phyloP scores from a whole-genome alignment of 2,329 filamentous ascomycete species.

The Fonsecaea erecta region DNA sequence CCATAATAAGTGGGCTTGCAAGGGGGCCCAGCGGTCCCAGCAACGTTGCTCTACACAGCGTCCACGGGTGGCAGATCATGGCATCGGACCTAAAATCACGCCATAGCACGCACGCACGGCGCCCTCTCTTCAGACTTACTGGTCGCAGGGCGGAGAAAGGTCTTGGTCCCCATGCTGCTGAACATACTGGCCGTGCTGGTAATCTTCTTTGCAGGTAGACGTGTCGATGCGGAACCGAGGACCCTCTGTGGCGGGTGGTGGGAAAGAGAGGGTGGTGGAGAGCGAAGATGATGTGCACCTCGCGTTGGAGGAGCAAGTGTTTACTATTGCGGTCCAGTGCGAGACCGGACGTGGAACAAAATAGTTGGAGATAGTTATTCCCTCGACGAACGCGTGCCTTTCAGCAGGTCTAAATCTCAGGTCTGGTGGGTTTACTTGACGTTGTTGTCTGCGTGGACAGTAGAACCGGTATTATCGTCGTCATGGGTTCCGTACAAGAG shows the following conservation, averaged over 20 bases:
- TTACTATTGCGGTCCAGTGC: background rate
- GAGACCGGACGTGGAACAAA: background rate
- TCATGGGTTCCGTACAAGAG: slow-evolving; percentile 33
- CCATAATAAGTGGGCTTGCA: background rate
- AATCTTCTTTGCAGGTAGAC: background rate
- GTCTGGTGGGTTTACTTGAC: background rate
- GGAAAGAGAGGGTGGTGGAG: background rate
- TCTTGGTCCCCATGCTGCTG: background rate
- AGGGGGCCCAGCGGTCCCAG: background rate
- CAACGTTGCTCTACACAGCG: background rate
- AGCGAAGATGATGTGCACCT: background rate
- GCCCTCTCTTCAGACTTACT: background rate
- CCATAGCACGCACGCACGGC: slow-evolving; percentile 3
- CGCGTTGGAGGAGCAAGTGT: background rate
- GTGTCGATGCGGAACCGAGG: background rate
- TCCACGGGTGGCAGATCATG: background rate
- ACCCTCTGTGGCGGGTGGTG: background rate
- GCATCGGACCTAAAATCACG: slow-evolving; percentile 21
- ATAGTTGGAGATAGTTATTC: background rate
- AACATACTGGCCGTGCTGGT: background rate
- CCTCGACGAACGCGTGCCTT: background rate
- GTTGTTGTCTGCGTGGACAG: background rate
- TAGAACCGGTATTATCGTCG: slow-evolving; percentile 9
- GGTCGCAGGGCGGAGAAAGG: slow-evolving; percentile 4
- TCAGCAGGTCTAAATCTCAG: background rate